These are phyloP conservation scores for Alternaria hordeiaustralica DNA, from an alignment of 2,329 filamentous ascomycete genomes.

Conservation along the genomic window DNA sequence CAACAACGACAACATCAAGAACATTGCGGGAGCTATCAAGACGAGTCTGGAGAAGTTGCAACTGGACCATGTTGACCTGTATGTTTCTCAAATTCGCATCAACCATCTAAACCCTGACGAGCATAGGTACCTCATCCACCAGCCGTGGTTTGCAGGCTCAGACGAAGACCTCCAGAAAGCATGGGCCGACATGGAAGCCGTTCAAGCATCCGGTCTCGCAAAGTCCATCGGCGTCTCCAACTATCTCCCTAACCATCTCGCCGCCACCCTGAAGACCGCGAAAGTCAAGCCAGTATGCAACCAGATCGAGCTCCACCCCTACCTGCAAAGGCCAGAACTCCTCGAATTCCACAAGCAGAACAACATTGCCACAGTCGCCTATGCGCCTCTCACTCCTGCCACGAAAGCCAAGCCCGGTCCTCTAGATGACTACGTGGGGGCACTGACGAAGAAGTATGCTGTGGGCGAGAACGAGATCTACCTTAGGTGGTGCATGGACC, in stretches of 20 bases:
- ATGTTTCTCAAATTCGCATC: slow-evolving; percentile 19
- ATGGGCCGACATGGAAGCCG: slow-evolving; percentile 66
- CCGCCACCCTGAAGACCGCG: slow-evolving; percentile 60
- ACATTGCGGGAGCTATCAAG: slow-evolving; percentile 63
- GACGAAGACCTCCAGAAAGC: slow-evolving; percentile 62
- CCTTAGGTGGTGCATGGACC: slow-evolving; percentile 67
- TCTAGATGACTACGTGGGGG: slow-evolving; percentile 58
- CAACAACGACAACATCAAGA: slow-evolving; percentile 55
- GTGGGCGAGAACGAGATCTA: slow-evolving; percentile 64
- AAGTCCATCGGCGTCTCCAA: slow-evolving; percentile 69
- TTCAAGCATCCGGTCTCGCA: slow-evolving; percentile 63
- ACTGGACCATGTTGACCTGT: slow-evolving; percentile 68
- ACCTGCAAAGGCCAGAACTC: slow-evolving; percentile 67
- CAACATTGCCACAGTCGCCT: slow-evolving; percentile 57
- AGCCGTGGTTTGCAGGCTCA: slow-evolving; percentile 63
- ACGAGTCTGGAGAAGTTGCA: slow-evolving; percentile 65
- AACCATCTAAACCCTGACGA: neutral
- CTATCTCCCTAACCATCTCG: slow-evolving; percentile 62
- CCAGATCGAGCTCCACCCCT: slow-evolving; percentile 74
- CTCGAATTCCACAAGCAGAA: slow-evolving; percentile 60
- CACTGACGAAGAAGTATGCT: slow-evolving; percentile 66
- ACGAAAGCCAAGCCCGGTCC: slow-evolving; percentile 64
- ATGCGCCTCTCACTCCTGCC: slow-evolving; percentile 57
- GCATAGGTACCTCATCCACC: slow-evolving; percentile 65
- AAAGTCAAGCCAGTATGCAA: slow-evolving; percentile 67